Percentiles rank a stretch among this genome's conserved stretches.
phyloP scores from a whole-genome alignment of 192 early-diverging fungal species.

The Coemansia sp. region DNA sequence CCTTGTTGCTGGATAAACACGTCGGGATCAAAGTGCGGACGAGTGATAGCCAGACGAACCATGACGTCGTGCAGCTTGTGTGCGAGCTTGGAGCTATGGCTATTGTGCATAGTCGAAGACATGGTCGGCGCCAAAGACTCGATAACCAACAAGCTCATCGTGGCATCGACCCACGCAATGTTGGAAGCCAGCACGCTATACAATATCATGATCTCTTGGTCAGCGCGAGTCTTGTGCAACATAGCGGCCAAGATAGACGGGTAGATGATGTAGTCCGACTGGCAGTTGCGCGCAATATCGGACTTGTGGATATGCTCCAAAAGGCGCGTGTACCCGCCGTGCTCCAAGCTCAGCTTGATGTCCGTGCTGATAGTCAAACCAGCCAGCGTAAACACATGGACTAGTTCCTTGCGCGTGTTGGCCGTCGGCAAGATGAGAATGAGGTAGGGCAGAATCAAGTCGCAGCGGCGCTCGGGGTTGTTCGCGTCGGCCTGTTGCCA shows the following conservation, averaged over 20 bases:
- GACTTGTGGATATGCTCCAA: conserved; percentile 50
- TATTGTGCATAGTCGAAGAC: conserved; percentile 34
- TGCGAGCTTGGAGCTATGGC: conserved; percentile 48
- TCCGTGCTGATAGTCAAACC: conserved; percentile 34
- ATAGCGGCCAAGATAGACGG: conserved; percentile 51
- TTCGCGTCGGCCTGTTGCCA: conserved; percentile 60
- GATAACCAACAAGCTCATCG: conserved; percentile 50
- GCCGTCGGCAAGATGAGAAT: conserved; percentile 53
- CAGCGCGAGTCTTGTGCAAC: conserved; percentile 49
- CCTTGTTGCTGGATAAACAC: conserved; percentile 53
- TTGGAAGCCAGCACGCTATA: conserved; percentile 51
- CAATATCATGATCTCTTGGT: conserved; percentile 54
- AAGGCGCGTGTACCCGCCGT: conserved; percentile 47
- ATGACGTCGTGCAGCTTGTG: conserved; percentile 56
- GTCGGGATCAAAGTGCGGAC: conserved; percentile 56
- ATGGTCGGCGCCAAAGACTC: conserved; percentile 55
- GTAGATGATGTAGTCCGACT: conserved; percentile 54
- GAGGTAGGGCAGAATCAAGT: conserved; percentile 73
- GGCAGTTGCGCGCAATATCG: conserved; percentile 49
- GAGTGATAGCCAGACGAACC: conserved; percentile 52
- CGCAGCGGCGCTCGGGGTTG: conserved; percentile 68
- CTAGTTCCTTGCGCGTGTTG: conserved; percentile 69
- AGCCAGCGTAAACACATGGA: conserved; percentile 40
- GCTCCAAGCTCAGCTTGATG: conserved; percentile 35
- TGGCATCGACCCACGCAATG: conserved; percentile 48